Evolutionary conservation across 306 rosid genomes (phyloP), one percentile per base, ranked within the genome.

Genomic region (Styphnolobium japonicum): DNA sequence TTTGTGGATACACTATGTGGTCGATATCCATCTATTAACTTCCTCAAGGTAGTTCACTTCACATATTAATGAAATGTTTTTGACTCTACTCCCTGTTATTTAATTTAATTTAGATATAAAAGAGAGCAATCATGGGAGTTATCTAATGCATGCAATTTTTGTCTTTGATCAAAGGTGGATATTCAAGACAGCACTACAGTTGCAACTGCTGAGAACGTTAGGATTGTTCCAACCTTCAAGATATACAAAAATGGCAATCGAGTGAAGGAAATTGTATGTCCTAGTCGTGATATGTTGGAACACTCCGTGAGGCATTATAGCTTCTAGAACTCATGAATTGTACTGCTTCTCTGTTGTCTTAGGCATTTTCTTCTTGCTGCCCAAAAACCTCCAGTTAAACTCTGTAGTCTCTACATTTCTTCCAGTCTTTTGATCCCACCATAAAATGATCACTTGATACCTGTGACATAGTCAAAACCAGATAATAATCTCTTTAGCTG

Each of bases 161-260:
- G 33, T 79, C 22, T 83, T 80, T 87, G 80, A 73, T 67, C 40
- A 65, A 27, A 95, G 98, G 98, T 95, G 87, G 91, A 95, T 85
- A 77, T 91, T 37, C 88, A 89, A 73, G 90, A 74, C 65, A 86
- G 71, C 73, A 87, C 90, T 14, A 82, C 85, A 64, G 84, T 92
- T 46, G 98, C 94, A 45, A 88, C 80, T 45, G 83, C 85, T 0
- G 98, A 95, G 90, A 90, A 89, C 4, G 89, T 95, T 18, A 85
- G 97, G 87, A 80, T 91, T 40, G 94, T 92, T 56, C 98, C 98
- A 2, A 95, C 98, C 69, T 92, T 95, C 97, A 95, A 95, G 92
- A 92, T 95, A 52, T 95, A 92, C 94, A 92, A 93, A 91, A 90
- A 87, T 15, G 98, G 98, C 10, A 85, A 74, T 67, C 83, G 90